A percentile compares a stretch with the other conserved stretches of the same genome.
Conservation (phyloP, 2,329 filamentous ascomycete genomes). For the Chaetomium olivaceum region DNA sequence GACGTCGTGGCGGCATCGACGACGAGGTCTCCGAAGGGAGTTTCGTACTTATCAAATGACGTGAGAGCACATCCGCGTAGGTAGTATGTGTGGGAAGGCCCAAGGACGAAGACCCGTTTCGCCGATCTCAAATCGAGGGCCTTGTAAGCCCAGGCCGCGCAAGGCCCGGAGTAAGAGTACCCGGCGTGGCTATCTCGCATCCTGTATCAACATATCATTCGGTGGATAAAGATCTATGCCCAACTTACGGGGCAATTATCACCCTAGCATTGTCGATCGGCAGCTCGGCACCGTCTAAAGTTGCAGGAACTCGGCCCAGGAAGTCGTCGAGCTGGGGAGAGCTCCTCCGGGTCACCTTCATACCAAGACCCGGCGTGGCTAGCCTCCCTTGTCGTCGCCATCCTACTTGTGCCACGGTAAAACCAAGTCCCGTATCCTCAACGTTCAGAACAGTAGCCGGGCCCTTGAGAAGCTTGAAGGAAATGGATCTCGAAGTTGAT, state of each 20-base stretch:
- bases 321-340: constrained; percentile 74
- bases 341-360: constrained; percentile 55
- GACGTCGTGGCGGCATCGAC: constrained; percentile 62
- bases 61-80: constrained; percentile 77
- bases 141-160: constrained; percentile 94
- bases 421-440: not conserved
- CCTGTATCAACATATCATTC: constrained; percentile 21
- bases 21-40: constrained; percentile 69
- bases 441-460: not conserved
- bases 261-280: constrained; percentile 75
- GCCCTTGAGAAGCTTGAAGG: not conserved
- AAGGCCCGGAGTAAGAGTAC: constrained; percentile 86
- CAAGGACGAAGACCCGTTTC: constrained; percentile 88
- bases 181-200: constrained; percentile 73
- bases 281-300: constrained; percentile 59
- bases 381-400: constrained; percentile 48
- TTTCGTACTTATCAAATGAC: constrained; percentile 68
- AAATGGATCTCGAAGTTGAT: not conserved
- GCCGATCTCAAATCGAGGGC: constrained; percentile 76
- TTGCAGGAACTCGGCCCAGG: constrained; percentile 69
- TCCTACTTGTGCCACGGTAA: constrained; percentile 2
- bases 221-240: constrained; percentile 9
- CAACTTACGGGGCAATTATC: constrained; percentile 86
- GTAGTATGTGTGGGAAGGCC: constrained; percentile 87
- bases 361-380: constrained; percentile 92